Percentiles rank a stretch among this genome's conserved stretches.
Evolutionary conservation across 2,329 filamentous ascomycete genomes (phyloP).

Genomic region (Dichotomopilus funicola): DNA sequence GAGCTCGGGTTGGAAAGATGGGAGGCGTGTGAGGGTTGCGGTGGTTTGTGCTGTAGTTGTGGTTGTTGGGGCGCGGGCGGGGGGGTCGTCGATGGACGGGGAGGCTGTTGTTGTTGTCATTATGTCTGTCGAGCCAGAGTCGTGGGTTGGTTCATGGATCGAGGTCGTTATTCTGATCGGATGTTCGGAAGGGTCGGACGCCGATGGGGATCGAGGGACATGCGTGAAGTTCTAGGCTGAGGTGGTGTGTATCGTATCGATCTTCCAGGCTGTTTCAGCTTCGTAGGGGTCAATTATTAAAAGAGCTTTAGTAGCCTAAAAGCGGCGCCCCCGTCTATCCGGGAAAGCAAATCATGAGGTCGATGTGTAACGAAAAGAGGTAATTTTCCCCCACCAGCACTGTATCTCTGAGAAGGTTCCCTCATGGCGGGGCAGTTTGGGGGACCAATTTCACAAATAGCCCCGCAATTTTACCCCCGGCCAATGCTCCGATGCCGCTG

Average conservation of each 20-base stretch:
- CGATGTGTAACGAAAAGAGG: too few species aligned
- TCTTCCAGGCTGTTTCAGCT: too few species aligned
- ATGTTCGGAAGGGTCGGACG: too few species aligned
- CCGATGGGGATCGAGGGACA: too few species aligned
- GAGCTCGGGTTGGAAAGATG: conserved; percentile 49
- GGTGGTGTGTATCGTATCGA: too few species aligned
- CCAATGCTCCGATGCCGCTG: conserved; percentile 11
- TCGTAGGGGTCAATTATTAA: too few species aligned
- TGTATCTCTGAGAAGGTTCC: neutral
- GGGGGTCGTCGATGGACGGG: neutral
- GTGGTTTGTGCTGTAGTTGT: neutral
- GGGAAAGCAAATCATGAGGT: too few species aligned
- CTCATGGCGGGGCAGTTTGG: neutral
- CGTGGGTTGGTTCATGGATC: too few species aligned
- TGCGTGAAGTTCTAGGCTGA: too few species aligned
- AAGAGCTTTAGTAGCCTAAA: too few species aligned
- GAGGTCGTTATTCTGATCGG: neutral
- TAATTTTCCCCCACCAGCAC: too few species aligned
- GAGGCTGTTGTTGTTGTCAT: neutral
- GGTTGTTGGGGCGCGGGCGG: neutral
- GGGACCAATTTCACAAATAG: neutral
- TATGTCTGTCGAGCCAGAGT: neutral
- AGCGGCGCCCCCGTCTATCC: too few species aligned
- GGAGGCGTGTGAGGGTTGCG: conserved; percentile 37
- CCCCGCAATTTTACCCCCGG: conserved; percentile 1